Evolutionary conservation across 2,329 filamentous ascomycete species (phyloP).

Genomic region (Akanthomyces muscarius): DNA sequence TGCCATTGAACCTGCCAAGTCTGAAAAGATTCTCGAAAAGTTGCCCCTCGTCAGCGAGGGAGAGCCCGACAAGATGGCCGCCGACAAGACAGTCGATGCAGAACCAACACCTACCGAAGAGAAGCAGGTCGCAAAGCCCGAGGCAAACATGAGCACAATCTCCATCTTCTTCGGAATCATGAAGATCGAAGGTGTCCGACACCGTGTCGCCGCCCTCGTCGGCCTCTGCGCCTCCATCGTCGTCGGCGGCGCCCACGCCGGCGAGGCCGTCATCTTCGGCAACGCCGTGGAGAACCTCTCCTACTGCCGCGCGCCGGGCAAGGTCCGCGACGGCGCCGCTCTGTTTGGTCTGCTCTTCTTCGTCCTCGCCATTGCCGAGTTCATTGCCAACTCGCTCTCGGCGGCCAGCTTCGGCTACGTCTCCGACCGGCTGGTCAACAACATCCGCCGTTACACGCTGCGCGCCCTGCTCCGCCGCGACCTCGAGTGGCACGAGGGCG

Average conservation of each 20-base stretch:
- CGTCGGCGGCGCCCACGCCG: constrained; percentile 46
- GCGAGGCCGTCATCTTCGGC: constrained; percentile 46
- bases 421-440: constrained; percentile 57
- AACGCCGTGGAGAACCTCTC: constrained; percentile 35
- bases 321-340: constrained; percentile 29
- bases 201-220: constrained; percentile 23
- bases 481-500: constrained; percentile 62
- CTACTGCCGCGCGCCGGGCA: constrained; percentile 33
- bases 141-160: background rate
- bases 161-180: constrained; percentile 4
- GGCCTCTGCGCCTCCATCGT: constrained; percentile 38
- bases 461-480: constrained; percentile 59
- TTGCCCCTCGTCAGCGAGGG: background rate
- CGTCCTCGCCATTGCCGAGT: constrained; percentile 41
- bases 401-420: constrained; percentile 38
- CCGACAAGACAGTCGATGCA: background rate
- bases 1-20: constrained; percentile 1
- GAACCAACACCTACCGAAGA: background rate
- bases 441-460: constrained; percentile 55
- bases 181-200: constrained; percentile 14
- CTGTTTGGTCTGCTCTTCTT: constrained; percentile 53
- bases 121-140: background rate
- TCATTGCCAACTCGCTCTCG: constrained; percentile 50
- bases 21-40: background rate
- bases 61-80: background rate